These are phyloP conservation scores for Dothiorella sarmentorum DNA, from an alignment of 2,329 filamentous ascomycete species.

Conservation along the genomic window DNA sequence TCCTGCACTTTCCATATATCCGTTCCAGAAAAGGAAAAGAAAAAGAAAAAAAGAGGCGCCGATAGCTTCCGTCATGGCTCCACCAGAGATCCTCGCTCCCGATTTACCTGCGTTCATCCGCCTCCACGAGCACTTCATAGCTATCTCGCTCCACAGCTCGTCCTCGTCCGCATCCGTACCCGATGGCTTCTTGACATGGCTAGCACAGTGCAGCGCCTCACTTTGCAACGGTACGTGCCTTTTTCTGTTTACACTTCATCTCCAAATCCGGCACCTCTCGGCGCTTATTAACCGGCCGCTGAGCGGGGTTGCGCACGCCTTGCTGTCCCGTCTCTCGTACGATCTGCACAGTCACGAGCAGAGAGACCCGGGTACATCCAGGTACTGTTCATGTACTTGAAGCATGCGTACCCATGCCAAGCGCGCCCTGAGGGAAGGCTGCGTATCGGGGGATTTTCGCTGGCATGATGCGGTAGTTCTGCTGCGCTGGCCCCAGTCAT, in stretches of 20 bases:
- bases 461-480: slow-evolving; percentile 3
- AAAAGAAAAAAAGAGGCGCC: too few relatives aligned
- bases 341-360: background rate
- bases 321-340: background rate
- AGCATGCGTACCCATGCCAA: background rate
- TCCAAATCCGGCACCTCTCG: background rate
- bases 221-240: slow-evolving; percentile 11
- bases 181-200: background rate
- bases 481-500: slow-evolving; percentile 14
- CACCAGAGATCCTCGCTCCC: background rate
- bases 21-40: too few relatives aligned
- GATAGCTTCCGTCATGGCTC: background rate
- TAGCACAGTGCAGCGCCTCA: background rate
- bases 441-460: background rate
- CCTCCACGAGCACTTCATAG: background rate
- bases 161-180: background rate
- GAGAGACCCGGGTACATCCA: background rate
- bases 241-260: background rate
- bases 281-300: background rate
- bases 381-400: background rate
- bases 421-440: background rate
- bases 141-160: background rate
- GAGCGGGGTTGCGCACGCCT: background rate
- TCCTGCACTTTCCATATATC: too few relatives aligned
- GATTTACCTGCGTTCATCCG: background rate